Evolutionary conservation across 2,329 filamentous ascomycete genomes (phyloP), one percentile per base, ranked within the genome.

Genomic region (Colletotrichum acutatum): DNA sequence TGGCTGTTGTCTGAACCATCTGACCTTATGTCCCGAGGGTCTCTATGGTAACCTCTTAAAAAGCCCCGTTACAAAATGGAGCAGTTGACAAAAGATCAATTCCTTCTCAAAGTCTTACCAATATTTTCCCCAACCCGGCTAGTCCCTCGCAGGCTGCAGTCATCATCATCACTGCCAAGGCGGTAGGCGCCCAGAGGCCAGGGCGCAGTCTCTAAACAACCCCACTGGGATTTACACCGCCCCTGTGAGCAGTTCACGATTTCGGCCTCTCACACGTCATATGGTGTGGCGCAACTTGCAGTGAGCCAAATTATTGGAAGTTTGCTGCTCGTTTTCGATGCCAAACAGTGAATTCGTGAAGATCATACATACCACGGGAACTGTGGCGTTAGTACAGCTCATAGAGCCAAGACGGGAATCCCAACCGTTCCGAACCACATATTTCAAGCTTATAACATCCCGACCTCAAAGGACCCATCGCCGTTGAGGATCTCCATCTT

Each of bases 321-420:
- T 9, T 0, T 0, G 14, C 16, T 1, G 30, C 26, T 30, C 8
- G 53, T n/a, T 1, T 57, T 1, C 5, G 19, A 11, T 32, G 26
- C 1, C 1, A 9, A 26, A 7, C 0, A n/a, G 14, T 30, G 7
- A 19, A 6, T 3, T 16, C 19, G 16, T 14, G 28, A 11, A 30
- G 12, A n/a, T 32, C 54, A 30, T 32, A 8, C 54, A 30, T 32
- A 8, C 42, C 42, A 8, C 0, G 54, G 0, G 6, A 19, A 12
- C 3, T 32, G 3, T 57, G 26, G 54, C 28, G 19, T 49, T n/a
- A 7, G 7, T n/a, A 19, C 0, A 49, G 42, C 42, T n/a, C 7
- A 0, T 19, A 49, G 19, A 0, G 42, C 42, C 42, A 49, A 49
- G 42, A 22, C 42, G 42, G 42, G 19, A 49, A 22, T 22, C 42